A percentile compares a stretch with the other conserved stretches of the same genome.
Conservation (phyloP, 1,139 yeast genomes). For the Magnusiomyces fungicola region DNA sequence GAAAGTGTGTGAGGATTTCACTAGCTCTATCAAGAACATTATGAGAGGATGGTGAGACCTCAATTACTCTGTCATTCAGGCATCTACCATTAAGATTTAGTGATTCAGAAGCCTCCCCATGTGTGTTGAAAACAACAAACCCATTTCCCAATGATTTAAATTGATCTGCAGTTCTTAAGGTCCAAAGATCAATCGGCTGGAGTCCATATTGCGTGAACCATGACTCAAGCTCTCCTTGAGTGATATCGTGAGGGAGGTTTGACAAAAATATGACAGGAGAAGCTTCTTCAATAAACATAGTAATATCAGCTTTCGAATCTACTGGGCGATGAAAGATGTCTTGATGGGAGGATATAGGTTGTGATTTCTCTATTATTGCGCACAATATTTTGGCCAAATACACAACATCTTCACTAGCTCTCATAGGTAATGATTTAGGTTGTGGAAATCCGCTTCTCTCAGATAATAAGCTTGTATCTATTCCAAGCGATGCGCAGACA, state of each 20-base stretch:
- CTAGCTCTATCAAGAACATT: constrained; percentile 72
- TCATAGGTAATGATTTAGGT: constrained; percentile 28
- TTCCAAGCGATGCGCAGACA: constrained; percentile 34
- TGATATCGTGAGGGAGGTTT: constrained; percentile 75
- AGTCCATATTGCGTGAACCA: constrained; percentile 90
- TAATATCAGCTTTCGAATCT: constrained; percentile 64
- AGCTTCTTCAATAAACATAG: constrained; percentile 60
- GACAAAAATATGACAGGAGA: constrained; percentile 73
- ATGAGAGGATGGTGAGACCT: constrained; percentile 80
- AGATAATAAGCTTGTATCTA: constrained; percentile 17
- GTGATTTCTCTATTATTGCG: constrained; percentile 48
- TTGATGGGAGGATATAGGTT: constrained; percentile 46
- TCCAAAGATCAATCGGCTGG: constrained; percentile 86
- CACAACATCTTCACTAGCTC: constrained; percentile 38
- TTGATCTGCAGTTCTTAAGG: constrained; percentile 54
- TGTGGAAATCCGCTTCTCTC: constrained; percentile 17
- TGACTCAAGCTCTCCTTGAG: constrained; percentile 82
- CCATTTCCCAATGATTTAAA: constrained; percentile 53
- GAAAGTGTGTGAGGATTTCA: constrained; percentile 75
- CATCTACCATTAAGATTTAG: constrained; percentile 69
- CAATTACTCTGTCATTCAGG: constrained; percentile 65
- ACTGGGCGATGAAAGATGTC: constrained; percentile 63
- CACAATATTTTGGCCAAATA: constrained; percentile 40
- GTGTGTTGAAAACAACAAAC: constrained; percentile 76
- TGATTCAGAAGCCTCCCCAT: constrained; percentile 79